These are phyloP conservation scores for Teratosphaeria gauchensis DNA, from an alignment of 2,329 filamentous ascomycete genomes.

Conservation along the genomic window DNA sequence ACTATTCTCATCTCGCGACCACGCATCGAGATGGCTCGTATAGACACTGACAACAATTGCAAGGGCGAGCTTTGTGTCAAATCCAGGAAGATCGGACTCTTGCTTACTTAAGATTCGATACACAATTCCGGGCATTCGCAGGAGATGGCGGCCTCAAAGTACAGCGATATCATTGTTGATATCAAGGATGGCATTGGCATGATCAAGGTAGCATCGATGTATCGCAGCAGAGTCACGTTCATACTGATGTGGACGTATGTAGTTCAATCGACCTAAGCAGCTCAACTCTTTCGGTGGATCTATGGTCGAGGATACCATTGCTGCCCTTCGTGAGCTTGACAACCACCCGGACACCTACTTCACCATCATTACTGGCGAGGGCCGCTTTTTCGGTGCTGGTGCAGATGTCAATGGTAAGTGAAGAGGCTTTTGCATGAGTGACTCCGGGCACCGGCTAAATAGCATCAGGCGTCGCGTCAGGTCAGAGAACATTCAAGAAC, in stretches of 20 bases:
- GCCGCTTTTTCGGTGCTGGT: constrained; percentile 18
- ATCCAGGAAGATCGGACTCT: neutral
- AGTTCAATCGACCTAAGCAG: constrained; percentile 20
- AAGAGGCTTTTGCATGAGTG: neutral
- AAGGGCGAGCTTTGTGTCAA: neutral
- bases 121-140: neutral
- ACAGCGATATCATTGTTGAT: constrained; percentile 16
- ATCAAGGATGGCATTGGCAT: constrained; percentile 16
- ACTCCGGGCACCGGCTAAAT: neutral
- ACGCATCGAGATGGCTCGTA: neutral
- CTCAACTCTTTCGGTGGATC: constrained; percentile 19
- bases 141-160: constrained; percentile 6
- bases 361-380: constrained; percentile 21
- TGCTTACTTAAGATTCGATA: neutral
- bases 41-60: neutral
- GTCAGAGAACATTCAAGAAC: constrained; percentile 12
- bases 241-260: neutral
- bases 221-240: neutral
- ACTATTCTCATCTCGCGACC: neutral
- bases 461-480: constrained; percentile 7
- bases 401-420: constrained; percentile 16
- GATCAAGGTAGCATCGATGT: constrained; percentile 12
- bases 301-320: constrained; percentile 16
- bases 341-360: constrained; percentile 18
- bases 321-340: constrained; percentile 17